These are phyloP conservation scores for Acanthamoeba royreba DNA, from an alignment of 208 protist species.

Conservation along the genomic window DNA sequence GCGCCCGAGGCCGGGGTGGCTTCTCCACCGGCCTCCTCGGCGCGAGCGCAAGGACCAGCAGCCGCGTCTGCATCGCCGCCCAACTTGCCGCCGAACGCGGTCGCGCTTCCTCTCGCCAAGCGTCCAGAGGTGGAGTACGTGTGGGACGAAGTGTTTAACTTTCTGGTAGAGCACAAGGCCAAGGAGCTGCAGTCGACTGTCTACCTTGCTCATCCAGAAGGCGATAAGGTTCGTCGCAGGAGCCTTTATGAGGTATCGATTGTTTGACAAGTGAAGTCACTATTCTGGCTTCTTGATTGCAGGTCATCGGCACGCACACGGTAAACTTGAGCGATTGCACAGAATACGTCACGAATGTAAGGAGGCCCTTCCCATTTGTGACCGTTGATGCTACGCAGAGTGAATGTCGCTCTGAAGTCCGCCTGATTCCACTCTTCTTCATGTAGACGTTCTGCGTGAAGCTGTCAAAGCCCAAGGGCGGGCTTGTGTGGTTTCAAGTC, in stretches of 20 bases:
- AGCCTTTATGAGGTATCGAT: too few species aligned
- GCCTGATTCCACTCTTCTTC: too few species aligned
- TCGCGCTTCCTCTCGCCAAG: background rate
- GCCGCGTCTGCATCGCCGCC: background rate
- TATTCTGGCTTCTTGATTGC: too few species aligned
- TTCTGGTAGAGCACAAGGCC: slow-evolving; percentile 2
- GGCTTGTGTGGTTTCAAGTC: background rate
- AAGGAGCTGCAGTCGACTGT: background rate
- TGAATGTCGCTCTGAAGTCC: too few species aligned
- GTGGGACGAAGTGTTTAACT: slow-evolving; percentile 37
- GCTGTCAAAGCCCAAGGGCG: background rate
- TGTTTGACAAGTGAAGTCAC: too few species aligned
- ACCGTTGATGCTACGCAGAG: background rate
- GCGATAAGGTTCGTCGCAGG: too few species aligned
- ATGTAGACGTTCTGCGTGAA: background rate
- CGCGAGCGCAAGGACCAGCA: background rate
- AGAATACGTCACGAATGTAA: slow-evolving; percentile 11
- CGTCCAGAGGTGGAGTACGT: background rate
- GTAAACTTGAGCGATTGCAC: background rate
- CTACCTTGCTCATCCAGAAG: background rate
- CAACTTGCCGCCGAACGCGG: background rate
- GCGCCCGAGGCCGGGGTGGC: background rate
- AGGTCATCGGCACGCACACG: background rate
- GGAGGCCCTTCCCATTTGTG: background rate
- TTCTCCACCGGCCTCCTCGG: background rate